phyloP scores from a whole-genome alignment of 208 protist species.

The Phytomonas sp. region DNA sequence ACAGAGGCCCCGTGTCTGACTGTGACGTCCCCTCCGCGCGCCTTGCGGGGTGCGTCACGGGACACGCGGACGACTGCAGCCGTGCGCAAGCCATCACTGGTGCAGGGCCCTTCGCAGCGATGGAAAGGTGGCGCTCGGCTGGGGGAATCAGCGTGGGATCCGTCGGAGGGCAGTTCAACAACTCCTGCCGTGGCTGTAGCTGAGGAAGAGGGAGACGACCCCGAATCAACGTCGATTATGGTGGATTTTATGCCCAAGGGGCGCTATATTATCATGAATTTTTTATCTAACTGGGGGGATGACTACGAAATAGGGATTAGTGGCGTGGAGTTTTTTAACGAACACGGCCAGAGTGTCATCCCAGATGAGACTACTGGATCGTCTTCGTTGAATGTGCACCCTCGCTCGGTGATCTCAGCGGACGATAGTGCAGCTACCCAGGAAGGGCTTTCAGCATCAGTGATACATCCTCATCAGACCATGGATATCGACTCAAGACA shows the following conservation, averaged over 20 bases:
- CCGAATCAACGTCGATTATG: conserved; percentile 24
- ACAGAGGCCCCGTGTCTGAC: no score
- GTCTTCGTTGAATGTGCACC: conserved; percentile 2
- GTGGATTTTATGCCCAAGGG: conserved; percentile 38
- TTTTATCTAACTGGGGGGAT: conserved; percentile 87
- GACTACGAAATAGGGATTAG: conserved; percentile 81
- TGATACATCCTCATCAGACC: not conserved
- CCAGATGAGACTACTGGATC: conserved; percentile 10
- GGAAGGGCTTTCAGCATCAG: not conserved
- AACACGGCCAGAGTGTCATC: conserved; percentile 41
- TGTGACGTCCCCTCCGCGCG: no score
- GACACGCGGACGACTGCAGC: no score
- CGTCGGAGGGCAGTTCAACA: no score
- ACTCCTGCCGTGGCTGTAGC: not conserved
- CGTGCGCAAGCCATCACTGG: no score
- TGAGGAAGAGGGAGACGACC: conserved; percentile 4
- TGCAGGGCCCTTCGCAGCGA: no score
- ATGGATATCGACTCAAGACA: not conserved
- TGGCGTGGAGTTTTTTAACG: conserved; percentile 88
- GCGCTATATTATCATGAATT: conserved; percentile 47
- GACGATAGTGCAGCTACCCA: not conserved
- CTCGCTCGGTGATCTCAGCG: conserved; percentile 7
- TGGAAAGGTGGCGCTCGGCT: no score
- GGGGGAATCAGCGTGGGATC: no score
- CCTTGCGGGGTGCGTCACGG: no score